These are phyloP conservation scores for Colletotrichum neosansevieriae DNA, from an alignment of 2,329 filamentous ascomycete genomes.

Conservation along the genomic window DNA sequence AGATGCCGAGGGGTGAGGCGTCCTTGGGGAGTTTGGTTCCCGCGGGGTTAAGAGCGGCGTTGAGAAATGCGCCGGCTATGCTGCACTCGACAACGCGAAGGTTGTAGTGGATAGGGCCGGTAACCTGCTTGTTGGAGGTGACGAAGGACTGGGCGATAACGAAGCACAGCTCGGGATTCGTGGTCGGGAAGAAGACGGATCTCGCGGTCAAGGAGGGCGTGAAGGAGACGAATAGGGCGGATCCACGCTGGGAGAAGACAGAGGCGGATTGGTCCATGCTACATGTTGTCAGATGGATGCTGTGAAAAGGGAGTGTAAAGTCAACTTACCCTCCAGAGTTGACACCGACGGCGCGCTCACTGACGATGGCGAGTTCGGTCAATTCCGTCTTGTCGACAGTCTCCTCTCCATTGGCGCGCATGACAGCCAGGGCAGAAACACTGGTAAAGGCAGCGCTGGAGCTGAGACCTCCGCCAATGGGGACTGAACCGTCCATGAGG, in stretches of 20 bases:
- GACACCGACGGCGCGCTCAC: constrained; percentile 92
- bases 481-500: constrained; percentile 91
- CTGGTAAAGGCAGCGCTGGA: constrained; percentile 96
- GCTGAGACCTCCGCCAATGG: constrained; percentile 90
- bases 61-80: constrained; percentile 80
- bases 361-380: constrained; percentile 93
- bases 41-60: constrained; percentile 67
- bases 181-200: constrained; percentile 84
- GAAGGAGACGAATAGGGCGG: constrained; percentile 92
- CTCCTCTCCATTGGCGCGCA: constrained; percentile 84
- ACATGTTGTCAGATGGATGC: constrained; percentile 13
- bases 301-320: not conserved
- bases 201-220: constrained; percentile 80
- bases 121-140: constrained; percentile 93
- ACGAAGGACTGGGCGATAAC: constrained; percentile 96
- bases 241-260: constrained; percentile 88
- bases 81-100: constrained; percentile 96
- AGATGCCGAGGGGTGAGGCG: constrained; percentile 84
- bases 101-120: constrained; percentile 95
- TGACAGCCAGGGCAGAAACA: constrained; percentile 87
- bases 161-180: constrained; percentile 87
- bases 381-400: constrained; percentile 90
- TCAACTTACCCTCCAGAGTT: constrained; percentile 87
- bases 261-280: constrained; percentile 98
- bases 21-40: constrained; percentile 77